Conservation (phyloP, 495 filamentous ascomycete genomes). For the Penicillium odoratum region DNA sequence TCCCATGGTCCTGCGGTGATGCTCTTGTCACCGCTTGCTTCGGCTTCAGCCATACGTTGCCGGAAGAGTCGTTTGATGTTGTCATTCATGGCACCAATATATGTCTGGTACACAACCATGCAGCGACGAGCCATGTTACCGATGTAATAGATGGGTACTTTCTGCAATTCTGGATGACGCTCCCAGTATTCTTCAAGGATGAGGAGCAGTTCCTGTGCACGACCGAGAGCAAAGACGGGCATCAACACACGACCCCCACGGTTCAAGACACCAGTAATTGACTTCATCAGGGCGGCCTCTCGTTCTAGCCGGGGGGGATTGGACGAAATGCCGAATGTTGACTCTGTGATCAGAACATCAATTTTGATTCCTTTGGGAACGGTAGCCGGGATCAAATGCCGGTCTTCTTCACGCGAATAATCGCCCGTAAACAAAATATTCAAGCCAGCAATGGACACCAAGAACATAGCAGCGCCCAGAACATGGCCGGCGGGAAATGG, state of each 20-base stretch:
- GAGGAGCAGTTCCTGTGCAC: slow-evolving; percentile 89
- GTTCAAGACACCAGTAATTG: slow-evolving; percentile 83
- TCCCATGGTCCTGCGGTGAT: slow-evolving; percentile 89
- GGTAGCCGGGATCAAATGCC: slow-evolving; percentile 89
- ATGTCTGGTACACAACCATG: slow-evolving; percentile 98
- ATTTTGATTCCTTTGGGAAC: slow-evolving; percentile 83
- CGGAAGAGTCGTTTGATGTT: slow-evolving; percentile 92
- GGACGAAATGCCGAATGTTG: slow-evolving; percentile 90
- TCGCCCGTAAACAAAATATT: slow-evolving; percentile 97
- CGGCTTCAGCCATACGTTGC: slow-evolving; percentile 83
- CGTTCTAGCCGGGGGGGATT: slow-evolving; percentile 87
- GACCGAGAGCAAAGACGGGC: slow-evolving; percentile 91
- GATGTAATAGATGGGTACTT: slow-evolving; percentile 94
- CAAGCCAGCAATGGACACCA: slow-evolving; percentile 92
- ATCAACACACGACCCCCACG: slow-evolving; percentile 90
- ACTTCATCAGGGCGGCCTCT: slow-evolving; percentile 91
- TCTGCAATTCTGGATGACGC: slow-evolving; percentile 80
- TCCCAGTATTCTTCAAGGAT: slow-evolving; percentile 98
- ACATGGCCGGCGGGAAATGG: slow-evolving; percentile 97
- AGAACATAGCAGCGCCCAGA: slow-evolving; percentile 96
- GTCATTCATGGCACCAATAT: slow-evolving; percentile 96
- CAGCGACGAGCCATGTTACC: slow-evolving; percentile 91
- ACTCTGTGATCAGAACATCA: slow-evolving; percentile 95
- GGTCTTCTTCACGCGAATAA: slow-evolving; percentile 90
- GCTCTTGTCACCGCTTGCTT: slow-evolving; percentile 69